Conservation (phyloP, 257 asterid genomes). For the Plantago major region DNA sequence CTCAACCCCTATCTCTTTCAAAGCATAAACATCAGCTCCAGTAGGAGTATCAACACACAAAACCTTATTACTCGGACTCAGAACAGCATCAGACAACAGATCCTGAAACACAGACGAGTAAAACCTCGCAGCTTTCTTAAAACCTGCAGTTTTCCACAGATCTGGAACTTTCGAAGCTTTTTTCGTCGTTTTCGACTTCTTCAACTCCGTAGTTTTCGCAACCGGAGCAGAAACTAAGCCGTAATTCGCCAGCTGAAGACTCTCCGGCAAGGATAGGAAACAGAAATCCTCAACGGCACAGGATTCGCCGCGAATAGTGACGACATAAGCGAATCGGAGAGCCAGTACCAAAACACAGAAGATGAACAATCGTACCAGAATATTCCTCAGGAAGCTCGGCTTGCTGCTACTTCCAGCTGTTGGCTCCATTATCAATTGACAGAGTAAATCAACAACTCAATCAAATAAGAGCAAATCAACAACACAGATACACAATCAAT, state of each 20-base stretch:
- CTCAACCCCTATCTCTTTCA: constrained; percentile 68
- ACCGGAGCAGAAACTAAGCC: not conserved
- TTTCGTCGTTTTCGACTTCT: no score
- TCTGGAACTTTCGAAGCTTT: constrained; percentile 12
- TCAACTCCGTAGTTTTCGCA: no score
- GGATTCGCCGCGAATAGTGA: constrained; percentile 70
- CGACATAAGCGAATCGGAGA: constrained; percentile 75
- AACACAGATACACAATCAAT: not conserved
- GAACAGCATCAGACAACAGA: constrained; percentile 27
- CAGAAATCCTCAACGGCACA: constrained; percentile 28
- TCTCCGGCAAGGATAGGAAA: constrained; percentile 24
- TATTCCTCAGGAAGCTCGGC: constrained; percentile 59
- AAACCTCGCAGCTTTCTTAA: constrained; percentile 22
- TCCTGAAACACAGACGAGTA: constrained; percentile 27
- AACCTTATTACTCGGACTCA: constrained; percentile 22
- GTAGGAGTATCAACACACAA: constrained; percentile 24
- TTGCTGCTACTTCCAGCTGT: constrained; percentile 24
- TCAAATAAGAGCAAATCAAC: not conserved
- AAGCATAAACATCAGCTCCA: constrained; percentile 74
- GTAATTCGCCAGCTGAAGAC: not conserved
- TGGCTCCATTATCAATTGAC: constrained; percentile 47
- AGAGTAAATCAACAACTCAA: not conserved
- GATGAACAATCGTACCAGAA: constrained; percentile 60
- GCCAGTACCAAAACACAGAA: constrained; percentile 62
- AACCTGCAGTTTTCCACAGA: constrained; percentile 19